Conservation (phyloP, 495 filamentous ascomycete genomes). For the Apodospora peruviana region DNA sequence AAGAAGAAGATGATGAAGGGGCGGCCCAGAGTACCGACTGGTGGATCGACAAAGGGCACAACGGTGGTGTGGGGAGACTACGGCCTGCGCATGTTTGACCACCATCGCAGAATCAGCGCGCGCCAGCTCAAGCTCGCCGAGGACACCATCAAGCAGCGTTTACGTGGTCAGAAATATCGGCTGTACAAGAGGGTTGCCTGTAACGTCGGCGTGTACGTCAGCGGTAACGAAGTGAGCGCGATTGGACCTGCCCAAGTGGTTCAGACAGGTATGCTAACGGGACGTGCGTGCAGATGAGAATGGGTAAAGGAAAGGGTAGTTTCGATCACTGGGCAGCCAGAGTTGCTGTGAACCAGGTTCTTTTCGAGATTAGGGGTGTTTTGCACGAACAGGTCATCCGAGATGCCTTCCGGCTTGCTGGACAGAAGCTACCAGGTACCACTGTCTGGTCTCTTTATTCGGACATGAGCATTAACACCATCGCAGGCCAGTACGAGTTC, state of each 20-base stretch:
- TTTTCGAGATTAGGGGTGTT: constrained; percentile 88
- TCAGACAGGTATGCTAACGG: constrained; percentile 12
- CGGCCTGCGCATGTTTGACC: constrained; percentile 87
- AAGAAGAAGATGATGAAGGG: constrained; percentile 87
- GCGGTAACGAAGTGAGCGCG: constrained; percentile 74
- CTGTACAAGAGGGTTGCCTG: constrained; percentile 86
- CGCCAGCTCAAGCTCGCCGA: constrained; percentile 80
- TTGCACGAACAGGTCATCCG: constrained; percentile 90
- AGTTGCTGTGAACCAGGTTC: constrained; percentile 77
- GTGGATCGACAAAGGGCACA: constrained; percentile 84
- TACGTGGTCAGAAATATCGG: constrained; percentile 88
- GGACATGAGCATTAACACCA: constrained; percentile 14
- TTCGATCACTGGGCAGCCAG: constrained; percentile 95
- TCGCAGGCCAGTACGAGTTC: constrained; percentile 81
- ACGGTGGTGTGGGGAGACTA: constrained; percentile 97
- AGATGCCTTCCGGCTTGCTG: constrained; percentile 91
- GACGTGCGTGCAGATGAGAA: constrained; percentile 54
- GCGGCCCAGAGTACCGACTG: constrained; percentile 78
- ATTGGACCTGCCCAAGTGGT: neutral
- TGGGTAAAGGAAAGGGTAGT: constrained; percentile 97
- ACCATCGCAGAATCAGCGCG: constrained; percentile 87
- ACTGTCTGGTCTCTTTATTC: neutral
- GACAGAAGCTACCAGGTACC: constrained; percentile 90
- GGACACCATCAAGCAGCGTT: constrained; percentile 79
- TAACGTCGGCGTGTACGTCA: constrained; percentile 91